A percentile compares a stretch with the other conserved stretches of the same genome.
phyloP scores from a whole-genome alignment of 2,329 filamentous ascomycete genomes.

The Arthrobotrys iridis region DNA sequence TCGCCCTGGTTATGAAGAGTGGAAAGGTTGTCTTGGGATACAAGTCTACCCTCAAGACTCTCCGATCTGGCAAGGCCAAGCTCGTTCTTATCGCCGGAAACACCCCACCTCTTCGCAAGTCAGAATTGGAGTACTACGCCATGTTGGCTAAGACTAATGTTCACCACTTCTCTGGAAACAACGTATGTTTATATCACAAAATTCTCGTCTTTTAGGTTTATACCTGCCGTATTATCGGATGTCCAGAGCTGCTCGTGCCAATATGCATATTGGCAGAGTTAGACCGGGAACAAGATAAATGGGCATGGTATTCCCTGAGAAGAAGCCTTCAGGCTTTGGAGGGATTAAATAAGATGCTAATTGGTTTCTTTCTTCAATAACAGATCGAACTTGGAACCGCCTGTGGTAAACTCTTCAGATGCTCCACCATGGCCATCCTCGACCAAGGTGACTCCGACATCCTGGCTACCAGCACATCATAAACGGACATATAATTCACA shows the following conservation, averaged over 20 bases:
- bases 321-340: constrained; percentile 88
- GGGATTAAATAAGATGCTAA: constrained; percentile 74
- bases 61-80: constrained; percentile 97
- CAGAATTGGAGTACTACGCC: constrained; percentile 93
- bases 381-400: constrained; percentile 98
- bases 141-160: constrained; percentile 94
- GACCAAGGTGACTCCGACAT: constrained; percentile 99
- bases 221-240: constrained; percentile 52
- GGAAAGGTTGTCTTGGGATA: constrained; percentile 73
- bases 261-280: not conserved
- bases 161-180: constrained; percentile 98
- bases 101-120: constrained; percentile 97
- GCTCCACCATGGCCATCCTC: constrained; percentile 95
- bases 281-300: constrained; percentile 45
- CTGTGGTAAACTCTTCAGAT: constrained; percentile 98
- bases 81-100: constrained; percentile 91
- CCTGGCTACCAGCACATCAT: constrained; percentile 78
- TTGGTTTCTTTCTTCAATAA: constrained; percentile 61
- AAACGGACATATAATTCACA: constrained; percentile 60
- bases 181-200: constrained; percentile 75
- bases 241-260: constrained; percentile 29
- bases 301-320: constrained; percentile 74
- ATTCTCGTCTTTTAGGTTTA: constrained; percentile 26
- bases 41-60: constrained; percentile 88
- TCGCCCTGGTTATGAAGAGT: constrained; percentile 75